phyloP scores from a whole-genome alignment of 441 rosid genomes.

The Mallotus repandus region DNA sequence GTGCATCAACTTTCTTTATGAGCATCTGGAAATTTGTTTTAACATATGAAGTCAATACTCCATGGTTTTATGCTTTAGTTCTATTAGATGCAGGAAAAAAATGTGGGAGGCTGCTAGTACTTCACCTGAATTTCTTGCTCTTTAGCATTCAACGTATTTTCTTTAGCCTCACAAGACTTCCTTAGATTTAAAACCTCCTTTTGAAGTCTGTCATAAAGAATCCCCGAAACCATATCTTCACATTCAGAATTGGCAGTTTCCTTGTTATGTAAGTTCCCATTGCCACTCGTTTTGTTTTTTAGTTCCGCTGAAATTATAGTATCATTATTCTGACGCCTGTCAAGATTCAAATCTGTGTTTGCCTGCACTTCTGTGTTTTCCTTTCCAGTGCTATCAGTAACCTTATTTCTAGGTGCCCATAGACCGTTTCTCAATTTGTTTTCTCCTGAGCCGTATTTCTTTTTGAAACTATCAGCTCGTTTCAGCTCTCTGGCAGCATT shows the following conservation, averaged over 20 bases:
- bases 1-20: conserved; percentile 69
- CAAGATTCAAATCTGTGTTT: conserved; percentile 26
- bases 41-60: conserved; percentile 3
- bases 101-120: neutral
- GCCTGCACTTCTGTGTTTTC: conserved; percentile 49
- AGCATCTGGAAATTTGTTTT: conserved; percentile 48
- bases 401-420: conserved; percentile 56
- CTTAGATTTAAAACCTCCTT: conserved; percentile 71
- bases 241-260: conserved; percentile 31
- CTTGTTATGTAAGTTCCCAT: conserved; percentile 31
- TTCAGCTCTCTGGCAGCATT: conserved; percentile 23
- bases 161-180: conserved; percentile 67
- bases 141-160: conserved; percentile 50
- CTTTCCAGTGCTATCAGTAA: conserved; percentile 51
- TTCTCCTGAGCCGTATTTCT: conserved; percentile 35
- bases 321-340: conserved; percentile 26
- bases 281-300: conserved; percentile 23
- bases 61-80: neutral
- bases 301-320: conserved; percentile 22
- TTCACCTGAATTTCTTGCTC: conserved; percentile 80
- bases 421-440: conserved; percentile 37
- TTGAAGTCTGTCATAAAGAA: conserved; percentile 82
- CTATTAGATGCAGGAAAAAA: neutral
- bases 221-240: conserved; percentile 76
- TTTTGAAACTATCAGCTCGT: conserved; percentile 30